Percentiles rank a stretch among this genome's conserved stretches.
Conservation (phyloP, 495 filamentous ascomycete species). For the Penicillium angulare region DNA sequence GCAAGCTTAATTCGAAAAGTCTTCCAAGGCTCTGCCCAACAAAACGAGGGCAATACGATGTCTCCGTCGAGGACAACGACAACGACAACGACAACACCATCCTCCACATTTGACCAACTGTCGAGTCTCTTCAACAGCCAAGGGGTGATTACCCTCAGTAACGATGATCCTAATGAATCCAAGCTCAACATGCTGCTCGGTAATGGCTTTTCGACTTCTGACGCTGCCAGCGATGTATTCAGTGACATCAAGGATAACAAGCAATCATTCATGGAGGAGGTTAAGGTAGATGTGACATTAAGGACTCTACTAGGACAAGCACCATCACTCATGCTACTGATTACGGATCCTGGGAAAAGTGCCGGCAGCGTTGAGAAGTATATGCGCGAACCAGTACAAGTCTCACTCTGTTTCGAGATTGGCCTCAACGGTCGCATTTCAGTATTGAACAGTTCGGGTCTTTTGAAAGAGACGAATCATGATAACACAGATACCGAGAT, state of each 20-base stretch:
- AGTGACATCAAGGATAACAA: neutral
- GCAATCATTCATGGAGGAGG: constrained; percentile 18
- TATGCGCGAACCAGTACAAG: constrained; percentile 14
- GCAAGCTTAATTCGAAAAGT: constrained; percentile 61
- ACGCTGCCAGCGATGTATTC: neutral
- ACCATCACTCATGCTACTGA: constrained; percentile 43
- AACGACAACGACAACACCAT: neutral
- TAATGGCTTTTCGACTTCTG: neutral
- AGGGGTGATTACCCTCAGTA: constrained; percentile 34
- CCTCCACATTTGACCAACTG: neutral
- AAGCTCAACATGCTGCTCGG: constrained; percentile 32
- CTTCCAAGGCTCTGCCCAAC: constrained; percentile 39
- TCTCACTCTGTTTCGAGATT: constrained; percentile 55
- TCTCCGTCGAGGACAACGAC: constrained; percentile 1
- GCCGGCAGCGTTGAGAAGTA: neutral
- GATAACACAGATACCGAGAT: constrained; percentile 18
- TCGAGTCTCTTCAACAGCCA: constrained; percentile 5
- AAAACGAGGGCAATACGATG: constrained; percentile 8
- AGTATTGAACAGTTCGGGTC: constrained; percentile 37
- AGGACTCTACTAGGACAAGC: constrained; percentile 45
- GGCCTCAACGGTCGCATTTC: constrained; percentile 59
- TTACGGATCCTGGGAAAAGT: constrained; percentile 25
- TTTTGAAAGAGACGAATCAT: constrained; percentile 19
- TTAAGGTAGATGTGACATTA: constrained; percentile 45
- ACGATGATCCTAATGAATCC: constrained; percentile 40